A percentile compares a stretch with the other conserved stretches of the same genome.
phyloP scores from a whole-genome alignment of 2,329 filamentous ascomycete genomes.

The Trichothecium sympodiale region DNA sequence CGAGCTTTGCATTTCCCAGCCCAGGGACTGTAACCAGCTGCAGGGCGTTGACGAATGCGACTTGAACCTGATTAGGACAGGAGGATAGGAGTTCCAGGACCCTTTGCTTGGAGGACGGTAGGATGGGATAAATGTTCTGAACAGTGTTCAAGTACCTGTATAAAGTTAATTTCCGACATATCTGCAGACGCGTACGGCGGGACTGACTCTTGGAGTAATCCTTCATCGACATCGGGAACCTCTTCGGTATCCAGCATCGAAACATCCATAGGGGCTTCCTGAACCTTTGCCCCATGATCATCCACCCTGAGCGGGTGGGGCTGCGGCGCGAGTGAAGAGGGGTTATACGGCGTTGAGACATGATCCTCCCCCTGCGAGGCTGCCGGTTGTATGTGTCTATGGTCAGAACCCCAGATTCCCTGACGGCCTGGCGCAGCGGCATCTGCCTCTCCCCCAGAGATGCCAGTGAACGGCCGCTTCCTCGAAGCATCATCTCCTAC shows the following conservation, averaged over 20 bases:
- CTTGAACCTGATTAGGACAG: conserved; percentile 44
- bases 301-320: conserved; percentile 27
- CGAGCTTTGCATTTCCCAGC: conserved; percentile 30
- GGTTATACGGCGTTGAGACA: conserved; percentile 23
- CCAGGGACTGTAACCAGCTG: conserved; percentile 37
- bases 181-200: not conserved
- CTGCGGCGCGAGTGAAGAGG: conserved; percentile 34
- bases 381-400: conserved; percentile 30
- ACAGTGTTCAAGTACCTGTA: conserved; percentile 51
- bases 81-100: conserved; percentile 44
- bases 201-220: conserved; percentile 33
- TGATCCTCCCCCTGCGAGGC: conserved; percentile 1
- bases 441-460: conserved; percentile 22
- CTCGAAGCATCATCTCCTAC: conserved; percentile 17
- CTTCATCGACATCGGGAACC: conserved; percentile 29
- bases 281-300: conserved; percentile 22
- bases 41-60: conserved; percentile 55
- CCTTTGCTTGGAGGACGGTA: conserved; percentile 45
- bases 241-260: conserved; percentile 21
- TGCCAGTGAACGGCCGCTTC: conserved; percentile 39
- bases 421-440: conserved; percentile 20
- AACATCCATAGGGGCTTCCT: conserved; percentile 20
- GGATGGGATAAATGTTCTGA: conserved; percentile 56
- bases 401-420: conserved; percentile 35
- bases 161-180: not conserved